phyloP scores from a whole-genome alignment of 108 stramenopile genomes.

The Cyclotella sp. region DNA sequence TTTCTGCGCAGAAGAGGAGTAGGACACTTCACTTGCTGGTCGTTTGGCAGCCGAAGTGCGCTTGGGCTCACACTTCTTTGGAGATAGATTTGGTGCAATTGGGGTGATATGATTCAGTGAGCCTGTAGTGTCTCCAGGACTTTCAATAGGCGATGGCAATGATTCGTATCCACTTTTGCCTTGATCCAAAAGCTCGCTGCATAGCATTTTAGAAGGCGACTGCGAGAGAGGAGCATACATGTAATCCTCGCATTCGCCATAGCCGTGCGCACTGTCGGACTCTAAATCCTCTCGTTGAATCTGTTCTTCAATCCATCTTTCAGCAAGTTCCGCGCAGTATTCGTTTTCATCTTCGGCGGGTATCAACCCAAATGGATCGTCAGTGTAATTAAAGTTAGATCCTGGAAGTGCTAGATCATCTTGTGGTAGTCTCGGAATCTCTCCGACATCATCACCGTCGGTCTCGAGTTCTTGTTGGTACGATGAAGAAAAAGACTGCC shows the following conservation, averaged over 20 bases:
- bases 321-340: constrained; percentile 14
- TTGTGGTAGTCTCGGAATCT: background rate
- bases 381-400: constrained; percentile 1
- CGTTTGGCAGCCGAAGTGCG: background rate
- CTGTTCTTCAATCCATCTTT: constrained; percentile 16
- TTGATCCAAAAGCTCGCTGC: background rate
- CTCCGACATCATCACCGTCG: background rate
- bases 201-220: background rate
- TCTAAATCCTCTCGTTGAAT: constrained; percentile 1
- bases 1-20: constrained; percentile 19
- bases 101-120: background rate
- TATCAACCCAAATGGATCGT: background rate
- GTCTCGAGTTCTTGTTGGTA: background rate
- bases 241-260: background rate
- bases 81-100: background rate
- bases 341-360: constrained; percentile 1
- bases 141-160: background rate
- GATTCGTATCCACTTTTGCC: background rate
- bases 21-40: constrained; percentile 13
- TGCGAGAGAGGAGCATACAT: background rate
- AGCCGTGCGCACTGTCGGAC: background rate
- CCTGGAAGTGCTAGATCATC: background rate
- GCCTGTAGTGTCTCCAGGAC: background rate
- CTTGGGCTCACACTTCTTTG: background rate
- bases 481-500: background rate